These are phyloP conservation scores for Aureobasidium sp. DNA, from an alignment of 2,329 filamentous ascomycete species.

Conservation along the genomic window DNA sequence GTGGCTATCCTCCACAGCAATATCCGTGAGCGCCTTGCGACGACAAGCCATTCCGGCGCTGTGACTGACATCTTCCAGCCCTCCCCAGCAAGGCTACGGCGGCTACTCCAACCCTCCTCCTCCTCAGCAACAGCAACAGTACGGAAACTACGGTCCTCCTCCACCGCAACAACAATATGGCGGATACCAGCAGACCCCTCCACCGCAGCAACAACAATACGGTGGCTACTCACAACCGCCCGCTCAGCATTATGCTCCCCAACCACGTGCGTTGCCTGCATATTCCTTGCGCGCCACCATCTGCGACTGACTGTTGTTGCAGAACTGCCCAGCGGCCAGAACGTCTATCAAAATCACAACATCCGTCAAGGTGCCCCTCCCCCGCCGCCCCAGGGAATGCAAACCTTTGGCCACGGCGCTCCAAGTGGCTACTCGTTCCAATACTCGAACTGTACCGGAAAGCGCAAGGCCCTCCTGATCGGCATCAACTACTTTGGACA, in stretches of 20 bases:
- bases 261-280: conserved; percentile 18
- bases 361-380: conserved; percentile 40
- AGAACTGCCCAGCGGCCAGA: conserved; percentile 36
- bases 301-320: conserved; percentile 3
- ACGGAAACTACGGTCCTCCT: conserved; percentile 33
- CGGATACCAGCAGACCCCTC: conserved; percentile 32
- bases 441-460: conserved; percentile 85
- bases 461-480: conserved; percentile 81
- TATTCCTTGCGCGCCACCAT: neutral
- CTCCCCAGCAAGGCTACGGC: conserved; percentile 23
- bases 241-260: conserved; percentile 17
- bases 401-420: conserved; percentile 72
- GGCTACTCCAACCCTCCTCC: no score
- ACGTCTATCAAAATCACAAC: conserved; percentile 52
- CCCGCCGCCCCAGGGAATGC: conserved; percentile 34
- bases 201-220: conserved; percentile 32
- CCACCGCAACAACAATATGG: conserved; percentile 32
- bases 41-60: neutral
- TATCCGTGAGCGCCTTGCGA: conserved; percentile 18
- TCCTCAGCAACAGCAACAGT: conserved; percentile 31
- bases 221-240: conserved; percentile 34
- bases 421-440: conserved; percentile 76
- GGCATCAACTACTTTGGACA: conserved; percentile 97
- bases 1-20: conserved; percentile 21
- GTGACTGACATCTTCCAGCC: conserved; percentile 1